These are phyloP conservation scores for Termitomyces sp. DNA, from an alignment of 768 basidiomycete genomes.

Conservation along the genomic window DNA sequence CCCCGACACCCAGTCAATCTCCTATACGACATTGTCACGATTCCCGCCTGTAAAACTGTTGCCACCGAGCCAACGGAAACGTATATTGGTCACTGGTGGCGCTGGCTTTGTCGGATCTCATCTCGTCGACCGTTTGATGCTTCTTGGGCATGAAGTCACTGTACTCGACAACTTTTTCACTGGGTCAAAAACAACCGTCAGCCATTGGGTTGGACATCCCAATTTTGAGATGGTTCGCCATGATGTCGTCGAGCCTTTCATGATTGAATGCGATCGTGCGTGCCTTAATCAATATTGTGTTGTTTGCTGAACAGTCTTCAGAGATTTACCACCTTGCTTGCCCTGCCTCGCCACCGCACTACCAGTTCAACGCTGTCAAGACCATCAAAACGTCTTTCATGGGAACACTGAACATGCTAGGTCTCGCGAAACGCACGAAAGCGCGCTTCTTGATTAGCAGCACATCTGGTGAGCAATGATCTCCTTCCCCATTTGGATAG, in stretches of 20 bases:
- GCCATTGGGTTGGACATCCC: slow-evolving; percentile 95
- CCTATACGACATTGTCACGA: slow-evolving; percentile 86
- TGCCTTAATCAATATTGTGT: slow-evolving; percentile 4
- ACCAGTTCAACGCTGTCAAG: slow-evolving; percentile 97
- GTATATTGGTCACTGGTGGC: slow-evolving; percentile 92
- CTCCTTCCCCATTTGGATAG: slow-evolving; percentile 1
- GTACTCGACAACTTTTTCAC: slow-evolving; percentile 99
- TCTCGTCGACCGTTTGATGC: slow-evolving; percentile 95
- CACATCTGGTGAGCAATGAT: slow-evolving; percentile 68
- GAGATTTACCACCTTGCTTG: slow-evolving; percentile 99
- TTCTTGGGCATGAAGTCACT: slow-evolving; percentile 95
- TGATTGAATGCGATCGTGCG: slow-evolving; percentile 98
- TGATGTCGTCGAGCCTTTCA: slow-evolving; percentile 95
- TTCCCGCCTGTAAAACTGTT: slow-evolving; percentile 93
- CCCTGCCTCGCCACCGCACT: slow-evolving; percentile 95
- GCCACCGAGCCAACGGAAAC: slow-evolving; percentile 71
- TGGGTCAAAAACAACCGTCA: slow-evolving; percentile 94
- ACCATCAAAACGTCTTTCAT: slow-evolving; percentile 98
- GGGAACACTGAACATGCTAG: slow-evolving; percentile 98
- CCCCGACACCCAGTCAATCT: slow-evolving; percentile 74
- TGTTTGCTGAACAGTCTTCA: slow-evolving; percentile 22
- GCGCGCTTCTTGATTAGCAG: slow-evolving; percentile 95
- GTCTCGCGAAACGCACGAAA: slow-evolving; percentile 94
- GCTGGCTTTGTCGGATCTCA: slow-evolving; percentile 99
- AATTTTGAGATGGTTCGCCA: slow-evolving; percentile 98